Evolutionary conservation across 257 asterid genomes (phyloP), one percentile per base, ranked within the genome.

Genomic region (Rubia yunnanensis): DNA sequence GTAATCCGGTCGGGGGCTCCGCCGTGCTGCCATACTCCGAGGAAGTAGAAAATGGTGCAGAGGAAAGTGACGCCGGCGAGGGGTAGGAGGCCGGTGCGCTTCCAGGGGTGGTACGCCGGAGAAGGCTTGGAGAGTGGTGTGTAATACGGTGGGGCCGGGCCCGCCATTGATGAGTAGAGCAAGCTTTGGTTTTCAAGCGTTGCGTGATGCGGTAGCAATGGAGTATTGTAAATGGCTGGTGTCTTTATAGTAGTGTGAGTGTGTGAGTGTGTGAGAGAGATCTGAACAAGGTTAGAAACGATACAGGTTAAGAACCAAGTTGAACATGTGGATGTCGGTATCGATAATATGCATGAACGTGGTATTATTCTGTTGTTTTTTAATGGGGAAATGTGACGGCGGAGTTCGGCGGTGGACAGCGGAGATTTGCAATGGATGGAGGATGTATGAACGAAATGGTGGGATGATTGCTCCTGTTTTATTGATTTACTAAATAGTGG

Each of bases 21-120:
- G 72, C 76, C 79, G 73, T 76, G 83, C 44, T 85, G 86, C 84
- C 87, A 87, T 31, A 74, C 78, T 23, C 92, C 97, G 65, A 76
- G 55, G 74, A 80, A 82, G 67, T 90, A 90, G 70, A 72, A 83
- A 66, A 85, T 64, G 55, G 91, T 80, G 38, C 95, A 85, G 60
- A 89, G 84, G 60, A 86, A 39, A 34, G 83, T 49, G 22, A 85
- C 70, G 70, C 69, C 4, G 24, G 77, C 81, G 1, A 80, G 46
- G 0, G 84, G 59, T 66, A 49, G 78, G 69, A 85, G 83, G 26
- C 73, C 83, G 60, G 73, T 72, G 68, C 32, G 75, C 65, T 53
- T 84, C 68, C 80, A 36, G 36, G 76, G 76, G 66, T 23, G 70
- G 74, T 32, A 65, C 44, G 67, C 5, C 73, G 73, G 3, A 71